Evolutionary conservation across 2,329 filamentous ascomycete genomes (phyloP).

Genomic region (Xylaria sp.): DNA sequence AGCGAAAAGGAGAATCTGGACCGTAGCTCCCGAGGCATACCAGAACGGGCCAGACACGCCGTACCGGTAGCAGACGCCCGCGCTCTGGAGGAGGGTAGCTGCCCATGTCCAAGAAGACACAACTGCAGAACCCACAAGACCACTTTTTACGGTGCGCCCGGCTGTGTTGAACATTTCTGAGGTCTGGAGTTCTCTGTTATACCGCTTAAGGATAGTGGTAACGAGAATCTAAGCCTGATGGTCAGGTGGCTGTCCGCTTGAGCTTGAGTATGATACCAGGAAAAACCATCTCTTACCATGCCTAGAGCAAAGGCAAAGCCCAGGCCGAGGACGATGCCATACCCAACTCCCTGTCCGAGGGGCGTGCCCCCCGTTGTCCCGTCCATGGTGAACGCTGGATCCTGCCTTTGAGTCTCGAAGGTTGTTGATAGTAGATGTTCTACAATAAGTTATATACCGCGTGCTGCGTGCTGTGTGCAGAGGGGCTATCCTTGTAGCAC

Average conservation of each 20-base stretch:
- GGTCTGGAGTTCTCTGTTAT: constrained; percentile 74
- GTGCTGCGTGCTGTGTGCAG: background rate
- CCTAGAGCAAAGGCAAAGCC: constrained; percentile 76
- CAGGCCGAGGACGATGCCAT: constrained; percentile 77
- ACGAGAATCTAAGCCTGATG: constrained; percentile 59
- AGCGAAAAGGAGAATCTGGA: constrained; percentile 88
- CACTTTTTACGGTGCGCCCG: constrained; percentile 85
- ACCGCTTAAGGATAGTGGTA: constrained; percentile 71
- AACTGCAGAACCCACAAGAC: constrained; percentile 86
- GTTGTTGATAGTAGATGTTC: background rate
- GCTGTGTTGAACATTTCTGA: constrained; percentile 93
- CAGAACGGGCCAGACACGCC: constrained; percentile 66
- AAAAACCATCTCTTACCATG: constrained; percentile 54
- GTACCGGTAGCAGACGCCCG: constrained; percentile 82
- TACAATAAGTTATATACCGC: background rate
- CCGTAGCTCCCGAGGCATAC: constrained; percentile 66
- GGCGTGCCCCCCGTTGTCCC: constrained; percentile 38
- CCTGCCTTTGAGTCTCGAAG: background rate
- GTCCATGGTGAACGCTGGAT: constrained; percentile 9
- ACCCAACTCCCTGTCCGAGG: constrained; percentile 69
- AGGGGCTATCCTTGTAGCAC: background rate
- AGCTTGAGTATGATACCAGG: background rate
- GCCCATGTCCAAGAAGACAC: constrained; percentile 95
- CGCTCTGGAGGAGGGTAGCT: constrained; percentile 78
- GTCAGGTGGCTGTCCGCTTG: background rate